Evolutionary conservation across 164 flowering plant genomes (phyloP), one percentile per base, ranked within the genome.

Genomic region (Chloranthus sessilifolius): DNA sequence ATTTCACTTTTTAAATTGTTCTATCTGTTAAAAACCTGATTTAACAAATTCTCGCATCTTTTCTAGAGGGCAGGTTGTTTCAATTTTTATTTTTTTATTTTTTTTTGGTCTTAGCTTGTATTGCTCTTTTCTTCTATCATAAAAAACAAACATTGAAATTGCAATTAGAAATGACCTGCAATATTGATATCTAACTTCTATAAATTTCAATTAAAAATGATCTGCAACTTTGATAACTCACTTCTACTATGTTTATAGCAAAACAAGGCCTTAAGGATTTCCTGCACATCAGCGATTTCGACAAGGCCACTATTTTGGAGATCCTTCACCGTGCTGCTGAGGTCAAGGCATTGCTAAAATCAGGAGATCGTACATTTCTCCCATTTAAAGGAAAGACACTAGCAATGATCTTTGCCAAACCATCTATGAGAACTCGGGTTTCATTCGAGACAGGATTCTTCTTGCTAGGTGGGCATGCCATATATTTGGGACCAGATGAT

Each of bases 361-460:
- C 97, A 48, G 99, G 97, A 30, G 95, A 92, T 5, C 70, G 81
- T 69, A 52, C 85, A 24, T 86, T 64, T 63, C 90, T 70, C 41
- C 99, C 99, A 45, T 86, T 88, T 57, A 79, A 86, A 55, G 97
- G 97, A 56, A 92, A 88, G 73, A 65, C 95, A n/a, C 84, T 92
- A 97, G 87, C 99, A 1, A 92, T 92, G 97, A 88, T 92, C 26
- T 92, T 92, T 71, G 84, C 99, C 46, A 86, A 92, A 73, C 99
- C 99, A 35, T 92, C 95, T 28, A 88, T 92, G 96, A 79, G 99
- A 65, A 92, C 97, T 22, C 71, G 95, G 43, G 95, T 88, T 60
- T 92, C 99, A 31, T 92, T 92, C 66, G 99, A 92, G 74, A 84
- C 95, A 25, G 99, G 99, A 4, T 88, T 92, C 62, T 77, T 55